Conservation (phyloP, 208 protist species). For the Crithidia expoeki region DNA sequence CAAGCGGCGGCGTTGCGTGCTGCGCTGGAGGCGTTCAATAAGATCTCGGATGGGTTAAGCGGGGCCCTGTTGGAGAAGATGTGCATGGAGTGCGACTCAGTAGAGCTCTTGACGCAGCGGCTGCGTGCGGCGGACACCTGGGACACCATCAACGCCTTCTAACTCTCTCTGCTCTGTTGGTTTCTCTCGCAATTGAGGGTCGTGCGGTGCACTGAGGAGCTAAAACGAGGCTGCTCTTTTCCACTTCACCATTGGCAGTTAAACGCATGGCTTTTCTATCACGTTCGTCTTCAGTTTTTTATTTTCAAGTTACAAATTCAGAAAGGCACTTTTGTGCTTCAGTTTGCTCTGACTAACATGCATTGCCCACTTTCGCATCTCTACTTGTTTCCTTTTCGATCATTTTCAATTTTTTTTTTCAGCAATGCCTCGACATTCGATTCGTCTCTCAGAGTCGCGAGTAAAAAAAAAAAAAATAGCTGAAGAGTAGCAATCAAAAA, state of each 20-base stretch:
- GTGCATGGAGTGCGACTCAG: constrained; percentile 46
- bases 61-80: constrained; percentile 62
- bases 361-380: no score
- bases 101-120: constrained; percentile 38
- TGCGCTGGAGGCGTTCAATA: constrained; percentile 20
- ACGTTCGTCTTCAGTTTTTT: background rate
- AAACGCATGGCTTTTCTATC: constrained; percentile 9
- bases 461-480: no score
- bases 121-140: constrained; percentile 20
- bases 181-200: background rate
- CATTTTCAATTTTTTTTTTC: no score
- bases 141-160: constrained; percentile 38
- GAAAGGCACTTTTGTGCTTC: background rate
- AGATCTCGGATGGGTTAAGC: constrained; percentile 21
- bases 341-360: no score
- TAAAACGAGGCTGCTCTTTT: background rate
- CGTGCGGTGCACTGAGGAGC: background rate
- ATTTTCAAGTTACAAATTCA: constrained; percentile 27
- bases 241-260: constrained; percentile 5
- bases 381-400: background rate
- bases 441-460: no score
- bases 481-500: no score
- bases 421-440: no score
- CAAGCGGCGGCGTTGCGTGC: constrained; percentile 16
- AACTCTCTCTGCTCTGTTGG: constrained; percentile 2